Percentiles rank a stretch among this genome's conserved stretches.
phyloP scores from a whole-genome alignment of 2,329 filamentous ascomycete genomes.

The Helminthosporium solani region DNA sequence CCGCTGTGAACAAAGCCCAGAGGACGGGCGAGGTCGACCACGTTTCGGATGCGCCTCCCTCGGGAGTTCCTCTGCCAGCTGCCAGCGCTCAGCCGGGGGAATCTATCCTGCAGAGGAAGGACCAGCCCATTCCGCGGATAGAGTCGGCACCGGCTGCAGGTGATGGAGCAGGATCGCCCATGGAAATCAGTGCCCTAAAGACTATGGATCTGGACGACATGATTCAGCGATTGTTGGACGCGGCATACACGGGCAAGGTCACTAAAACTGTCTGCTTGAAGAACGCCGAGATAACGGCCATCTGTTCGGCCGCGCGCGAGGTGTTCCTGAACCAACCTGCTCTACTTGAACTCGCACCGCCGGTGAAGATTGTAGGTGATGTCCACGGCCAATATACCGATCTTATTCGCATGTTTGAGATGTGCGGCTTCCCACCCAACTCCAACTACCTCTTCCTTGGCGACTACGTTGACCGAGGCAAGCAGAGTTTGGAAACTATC shows the following conservation, averaged over 20 bases:
- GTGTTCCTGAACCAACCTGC: constrained; percentile 89
- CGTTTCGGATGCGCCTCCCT: constrained; percentile 86
- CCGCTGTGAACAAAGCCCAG: constrained; percentile 78
- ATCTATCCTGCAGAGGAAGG: constrained; percentile 84
- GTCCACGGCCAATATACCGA: constrained; percentile 97
- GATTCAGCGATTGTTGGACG: constrained; percentile 90
- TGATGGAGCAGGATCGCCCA: constrained; percentile 57
- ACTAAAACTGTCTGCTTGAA: constrained; percentile 97
- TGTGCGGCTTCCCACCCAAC: constrained; percentile 93
- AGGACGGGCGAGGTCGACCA: constrained; percentile 88
- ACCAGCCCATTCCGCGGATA: constrained; percentile 66
- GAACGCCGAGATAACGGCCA: constrained; percentile 94
- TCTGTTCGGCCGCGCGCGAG: constrained; percentile 86
- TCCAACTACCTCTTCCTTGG: constrained; percentile 93
- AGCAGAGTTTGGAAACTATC: constrained; percentile 94
- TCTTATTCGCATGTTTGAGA: constrained; percentile 94
- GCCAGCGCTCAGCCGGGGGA: constrained; percentile 72
- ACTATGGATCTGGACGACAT: constrained; percentile 94
- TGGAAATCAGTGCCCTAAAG: constrained; percentile 89
- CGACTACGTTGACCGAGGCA: constrained; percentile 94
- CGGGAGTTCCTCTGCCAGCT: constrained; percentile 58
- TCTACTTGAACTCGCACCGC: constrained; percentile 84
- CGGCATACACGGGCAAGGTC: constrained; percentile 92
- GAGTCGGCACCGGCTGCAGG: constrained; percentile 51
- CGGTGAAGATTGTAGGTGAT: constrained; percentile 97